A percentile compares a stretch with the other conserved stretches of the same genome.
Conservation (phyloP, 345 rosid species). For the Gossypium arboreum region DNA sequence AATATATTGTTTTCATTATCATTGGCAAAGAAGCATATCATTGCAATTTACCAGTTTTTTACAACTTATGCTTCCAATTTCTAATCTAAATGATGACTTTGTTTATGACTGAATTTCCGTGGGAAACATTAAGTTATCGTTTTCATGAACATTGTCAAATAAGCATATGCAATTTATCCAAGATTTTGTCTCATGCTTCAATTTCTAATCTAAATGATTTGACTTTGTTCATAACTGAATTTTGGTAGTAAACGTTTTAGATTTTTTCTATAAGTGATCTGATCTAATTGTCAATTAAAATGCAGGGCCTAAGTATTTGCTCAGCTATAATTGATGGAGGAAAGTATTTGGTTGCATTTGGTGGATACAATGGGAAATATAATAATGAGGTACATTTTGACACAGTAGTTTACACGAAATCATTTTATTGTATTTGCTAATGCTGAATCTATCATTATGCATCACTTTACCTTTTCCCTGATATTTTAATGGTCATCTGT, state of each 20-base stretch:
- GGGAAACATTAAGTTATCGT: not conserved
- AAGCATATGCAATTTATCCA: not conserved
- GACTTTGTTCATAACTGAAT: not conserved
- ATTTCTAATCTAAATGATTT: not conserved
- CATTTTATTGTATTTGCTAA: not conserved
- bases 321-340: constrained; percentile 59
- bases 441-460: not conserved
- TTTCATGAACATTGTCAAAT: not conserved
- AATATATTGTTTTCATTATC: not conserved
- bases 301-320: constrained; percentile 91
- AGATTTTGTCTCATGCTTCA: not conserved
- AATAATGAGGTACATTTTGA: constrained; percentile 65
- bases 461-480: not conserved
- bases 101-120: not conserved
- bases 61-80: not conserved
- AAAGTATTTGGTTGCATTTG: constrained; percentile 81
- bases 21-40: not conserved
- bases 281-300: constrained; percentile 6
- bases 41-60: not conserved
- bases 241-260: constrained; percentile 1
- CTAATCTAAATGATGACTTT: not conserved
- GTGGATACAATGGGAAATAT: constrained; percentile 96
- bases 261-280: not conserved
- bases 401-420: not conserved
- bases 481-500: not conserved